Evolutionary conservation across 108 stramenopile genomes (phyloP), one percentile per base, ranked within the genome.

Genomic region (Parmales sp.): DNA sequence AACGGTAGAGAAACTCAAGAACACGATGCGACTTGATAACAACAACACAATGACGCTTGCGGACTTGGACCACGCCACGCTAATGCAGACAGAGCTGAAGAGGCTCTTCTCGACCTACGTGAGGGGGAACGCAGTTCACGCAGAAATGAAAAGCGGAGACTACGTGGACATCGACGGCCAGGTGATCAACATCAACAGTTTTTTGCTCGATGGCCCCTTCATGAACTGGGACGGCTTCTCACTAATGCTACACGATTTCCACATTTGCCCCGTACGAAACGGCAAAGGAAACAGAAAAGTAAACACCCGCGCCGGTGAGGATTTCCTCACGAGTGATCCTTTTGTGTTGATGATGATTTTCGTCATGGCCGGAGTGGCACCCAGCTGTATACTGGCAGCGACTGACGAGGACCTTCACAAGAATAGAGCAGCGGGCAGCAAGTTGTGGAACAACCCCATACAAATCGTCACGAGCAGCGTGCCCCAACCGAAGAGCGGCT

Each of bases 281-380:
- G 54, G 54, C 8, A 60, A 60, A 34, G 54, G 54, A 31, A 60
- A 60, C 54, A 60, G 54, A 34, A 60, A 60, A 34, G 18, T 60
- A 34, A 60, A 60, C 31, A 60, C 20, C 29, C 3, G 54, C 31
- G 54, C 54, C 31, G 54, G 54, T 16, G 54, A 60, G 54, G 13
- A 11, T 2, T 60, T 60, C 54, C 26, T 60, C 31, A 34, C 36
- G 31, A 60, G 13, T 31, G 54, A 60, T 29, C 29, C 29, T 20
- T 13, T 60, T 13, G 54, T 34, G 54, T 28, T 60, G 26, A 28
- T 34, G 54, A 60, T 60, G 26, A 34, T 60, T 28, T 60, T 60
- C 54, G 36, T 34, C 54, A 60, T 60, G 54, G 36, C 54, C 26
- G 3, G 9, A 11, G 13, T 60, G 11, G 54, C 54, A 6, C 54